Percentiles rank a stretch among this genome's conserved stretches.
phyloP scores from a whole-genome alignment of 495 filamentous ascomycete species.

The Penicillium lagena region DNA sequence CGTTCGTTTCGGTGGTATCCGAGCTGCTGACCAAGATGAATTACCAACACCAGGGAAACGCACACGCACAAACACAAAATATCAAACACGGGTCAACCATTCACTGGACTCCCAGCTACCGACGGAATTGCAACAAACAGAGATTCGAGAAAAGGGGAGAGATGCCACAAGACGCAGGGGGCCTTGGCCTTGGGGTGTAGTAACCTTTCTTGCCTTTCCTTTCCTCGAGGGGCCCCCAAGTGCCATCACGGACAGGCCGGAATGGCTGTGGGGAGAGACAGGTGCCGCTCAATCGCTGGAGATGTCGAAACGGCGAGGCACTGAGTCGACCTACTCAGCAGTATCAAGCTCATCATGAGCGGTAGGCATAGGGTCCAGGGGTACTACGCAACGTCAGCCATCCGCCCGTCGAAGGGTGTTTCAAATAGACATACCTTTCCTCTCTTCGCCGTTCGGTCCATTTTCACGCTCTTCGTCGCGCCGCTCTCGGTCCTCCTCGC shows the following conservation, averaged over 20 bases:
- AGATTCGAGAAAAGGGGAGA: conserved; percentile 1
- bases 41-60: conserved; percentile 10
- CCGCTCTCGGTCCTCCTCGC: conserved; percentile 61
- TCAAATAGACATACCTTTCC: conserved; percentile 63
- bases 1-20: conserved; percentile 34
- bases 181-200: background rate
- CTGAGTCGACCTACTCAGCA: conserved; percentile 64
- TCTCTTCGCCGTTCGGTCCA: conserved; percentile 55
- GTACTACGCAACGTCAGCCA: conserved; percentile 21
- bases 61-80: conserved; percentile 4
- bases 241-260: no score
- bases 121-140: background rate
- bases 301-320: conserved; percentile 2
- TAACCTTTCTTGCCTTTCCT: background rate
- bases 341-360: conserved; percentile 96
- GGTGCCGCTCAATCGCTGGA: background rate
- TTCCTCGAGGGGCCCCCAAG: no score
- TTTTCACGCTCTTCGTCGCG: conserved; percentile 47
- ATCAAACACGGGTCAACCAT: conserved; percentile 1
- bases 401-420: no score
- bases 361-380: conserved; percentile 71
- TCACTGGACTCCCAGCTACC: conserved; percentile 1
- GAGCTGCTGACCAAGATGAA: conserved; percentile 39
- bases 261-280: no score
- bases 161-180: background rate